Percentiles rank a stretch among this genome's conserved stretches.
Evolutionary conservation across 2,329 filamentous ascomycete genomes (phyloP).

Genomic region (Pyricularia grisea): DNA sequence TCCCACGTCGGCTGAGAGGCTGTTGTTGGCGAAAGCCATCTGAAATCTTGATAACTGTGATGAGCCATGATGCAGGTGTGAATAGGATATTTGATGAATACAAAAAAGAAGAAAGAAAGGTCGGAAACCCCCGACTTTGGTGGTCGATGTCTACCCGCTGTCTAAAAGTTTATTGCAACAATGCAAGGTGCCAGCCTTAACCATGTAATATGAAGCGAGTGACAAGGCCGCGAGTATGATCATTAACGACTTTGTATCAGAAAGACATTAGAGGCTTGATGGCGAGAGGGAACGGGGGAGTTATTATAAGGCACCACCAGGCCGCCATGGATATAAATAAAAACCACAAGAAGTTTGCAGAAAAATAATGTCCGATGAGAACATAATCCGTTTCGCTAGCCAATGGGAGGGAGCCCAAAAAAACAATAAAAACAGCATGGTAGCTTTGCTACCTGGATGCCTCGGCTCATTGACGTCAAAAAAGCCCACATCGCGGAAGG

Average conservation of each 20-base stretch:
- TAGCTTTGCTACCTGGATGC: not conserved
- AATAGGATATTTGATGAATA: not conserved
- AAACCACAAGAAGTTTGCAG: not conserved
- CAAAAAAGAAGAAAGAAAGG: not conserved
- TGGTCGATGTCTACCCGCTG: not conserved
- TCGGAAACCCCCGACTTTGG: not conserved
- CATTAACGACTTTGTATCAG: not conserved
- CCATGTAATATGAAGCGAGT: not conserved
- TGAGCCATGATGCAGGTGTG: not conserved
- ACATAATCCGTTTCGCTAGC: not conserved
- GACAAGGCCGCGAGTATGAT: not conserved
- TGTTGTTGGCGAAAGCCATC: not conserved
- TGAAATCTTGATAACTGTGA: not conserved
- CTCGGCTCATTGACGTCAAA: not conserved
- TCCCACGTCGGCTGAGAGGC: not conserved
- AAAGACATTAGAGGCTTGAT: not conserved
- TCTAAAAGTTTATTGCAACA: not conserved
- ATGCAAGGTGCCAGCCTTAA: not conserved
- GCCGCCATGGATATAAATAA: not conserved
- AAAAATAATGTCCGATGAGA: not conserved
- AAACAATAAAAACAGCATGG: not conserved
- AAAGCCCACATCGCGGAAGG: not conserved
- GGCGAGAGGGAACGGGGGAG: too few species aligned
- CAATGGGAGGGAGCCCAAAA: not conserved
- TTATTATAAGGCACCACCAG: not conserved